Base-by-base conservation (phyloP, 78 protist genomes). In the Dictyostelium firmibasis region DNA sequence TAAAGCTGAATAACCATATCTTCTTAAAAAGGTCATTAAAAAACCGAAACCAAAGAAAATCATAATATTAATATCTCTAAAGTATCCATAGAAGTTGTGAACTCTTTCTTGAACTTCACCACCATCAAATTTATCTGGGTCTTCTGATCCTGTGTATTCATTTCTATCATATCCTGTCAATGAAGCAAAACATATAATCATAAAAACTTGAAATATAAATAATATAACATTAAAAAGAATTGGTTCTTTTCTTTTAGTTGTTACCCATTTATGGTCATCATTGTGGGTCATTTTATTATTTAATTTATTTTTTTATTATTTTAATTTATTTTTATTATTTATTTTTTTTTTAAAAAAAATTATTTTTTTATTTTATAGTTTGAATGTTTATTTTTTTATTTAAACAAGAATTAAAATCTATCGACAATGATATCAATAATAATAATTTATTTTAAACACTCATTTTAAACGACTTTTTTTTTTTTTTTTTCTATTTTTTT, bases 31-130 rank as follows among this genome's bases (percentile, higher is more conserved):
- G 6, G 98, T 96, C 98, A 98, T 97, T 29, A 98, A 95, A 88
- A 98, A 98, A 57, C 99, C 99, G 50, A 98, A 98, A 27, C 99
- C 99, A 53, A 98, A 81, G 78, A 98, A 96, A 11, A 98, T 91
- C 99, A 98, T 98, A 74, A 98, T 93, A 82, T 85, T 95, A 29
- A 98, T 93, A 86, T 97, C 99, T 33, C 91, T 91, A 82, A 86
- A 97, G 72, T 91, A 84, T 9, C 96, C 87, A 78, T 97, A 97
- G 44, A 47, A 25, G 16, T 81, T 25, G 16, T 33, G 2, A 33
- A 74, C 81, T 27, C n/a, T 7, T 31, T 13, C 18, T 74, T 74
- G 81, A 74, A 31, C 27, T 64, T 64, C 31, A 9, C 74, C 74
- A 11, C 79, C 91, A 6, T 64, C 11, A 64, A 10, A 64, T 64